phyloP scores from a whole-genome alignment of 2,329 filamentous ascomycete species.

The Penicillium sp. region DNA sequence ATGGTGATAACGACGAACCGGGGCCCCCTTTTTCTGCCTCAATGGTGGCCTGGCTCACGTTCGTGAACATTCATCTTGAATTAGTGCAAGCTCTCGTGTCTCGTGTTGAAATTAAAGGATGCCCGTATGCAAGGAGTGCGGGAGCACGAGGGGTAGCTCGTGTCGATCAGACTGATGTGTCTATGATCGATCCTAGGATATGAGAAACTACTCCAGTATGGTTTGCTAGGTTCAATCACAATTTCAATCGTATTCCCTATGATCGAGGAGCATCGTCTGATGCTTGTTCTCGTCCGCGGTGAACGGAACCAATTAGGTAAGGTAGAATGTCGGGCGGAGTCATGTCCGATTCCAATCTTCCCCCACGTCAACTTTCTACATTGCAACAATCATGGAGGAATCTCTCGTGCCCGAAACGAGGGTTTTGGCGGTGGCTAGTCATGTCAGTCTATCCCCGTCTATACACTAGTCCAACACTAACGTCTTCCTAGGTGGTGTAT shows the following conservation, averaged over 20 bases:
- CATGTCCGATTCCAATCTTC: not conserved
- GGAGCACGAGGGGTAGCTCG: not conserved
- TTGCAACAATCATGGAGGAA: conserved; percentile 33
- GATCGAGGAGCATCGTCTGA: too few relatives aligned
- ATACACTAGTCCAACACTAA: not conserved
- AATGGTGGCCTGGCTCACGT: not conserved
- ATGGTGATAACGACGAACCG: too few relatives aligned
- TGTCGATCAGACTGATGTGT: not conserved
- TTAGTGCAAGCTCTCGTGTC: not conserved
- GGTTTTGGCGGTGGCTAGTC: conserved; percentile 87
- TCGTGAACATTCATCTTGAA: not conserved
- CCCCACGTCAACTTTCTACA: conserved; percentile 11
- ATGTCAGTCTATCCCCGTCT: conserved; percentile 59
- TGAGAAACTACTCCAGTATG: too few relatives aligned
- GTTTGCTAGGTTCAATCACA: too few relatives aligned
- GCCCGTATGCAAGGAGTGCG: not conserved
- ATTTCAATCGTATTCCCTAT: too few relatives aligned
- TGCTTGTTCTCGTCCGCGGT: not conserved
- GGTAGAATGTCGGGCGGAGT: conserved; percentile 7
- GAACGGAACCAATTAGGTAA: conserved; percentile 21
- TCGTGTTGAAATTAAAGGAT: not conserved
- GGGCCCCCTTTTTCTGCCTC: not conserved
- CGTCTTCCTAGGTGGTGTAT: conserved; percentile 29
- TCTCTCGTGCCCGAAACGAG: conserved; percentile 57
- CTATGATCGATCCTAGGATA: not conserved